These are phyloP conservation scores for Phytophthora cryptogea DNA, from an alignment of 352 stramenopile genomes.

Conservation along the genomic window DNA sequence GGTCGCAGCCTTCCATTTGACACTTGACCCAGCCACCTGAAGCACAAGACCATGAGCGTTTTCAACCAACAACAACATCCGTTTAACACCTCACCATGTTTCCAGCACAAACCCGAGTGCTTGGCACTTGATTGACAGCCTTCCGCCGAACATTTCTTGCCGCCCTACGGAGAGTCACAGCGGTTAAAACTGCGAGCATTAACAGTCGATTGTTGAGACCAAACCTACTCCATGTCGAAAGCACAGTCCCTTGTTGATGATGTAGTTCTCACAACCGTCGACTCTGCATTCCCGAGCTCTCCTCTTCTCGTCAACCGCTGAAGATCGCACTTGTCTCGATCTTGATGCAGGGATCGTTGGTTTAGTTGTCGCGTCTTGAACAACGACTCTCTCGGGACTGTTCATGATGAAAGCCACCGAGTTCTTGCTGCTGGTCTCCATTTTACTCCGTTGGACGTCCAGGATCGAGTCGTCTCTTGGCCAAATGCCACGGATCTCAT, in stretches of 20 bases:
- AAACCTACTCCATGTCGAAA: conserved; percentile 46
- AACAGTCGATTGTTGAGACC: conserved; percentile 17
- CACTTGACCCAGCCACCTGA: conserved; percentile 48
- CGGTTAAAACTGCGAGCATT: not conserved
- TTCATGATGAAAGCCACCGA: conserved; percentile 34
- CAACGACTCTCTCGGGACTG: conserved; percentile 8
- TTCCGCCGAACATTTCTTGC: conserved; percentile 40
- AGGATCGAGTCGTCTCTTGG: conserved; percentile 11
- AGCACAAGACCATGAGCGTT: not conserved
- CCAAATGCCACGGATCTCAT: conserved; percentile 5
- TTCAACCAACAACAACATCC: not conserved
- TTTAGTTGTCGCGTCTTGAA: not conserved
- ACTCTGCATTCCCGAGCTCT: conserved; percentile 37
- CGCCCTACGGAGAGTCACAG: conserved; percentile 28
- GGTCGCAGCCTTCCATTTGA: conserved; percentile 38
- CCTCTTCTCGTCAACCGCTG: conserved; percentile 34
- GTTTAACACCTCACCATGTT: conserved; percentile 28
- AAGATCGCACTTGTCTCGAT: not conserved
- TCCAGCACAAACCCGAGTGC: conserved; percentile 42
- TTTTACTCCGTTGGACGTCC: not conserved
- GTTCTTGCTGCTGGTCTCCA: conserved; percentile 13
- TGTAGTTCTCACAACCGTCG: conserved; percentile 50
- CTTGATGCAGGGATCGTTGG: not conserved
- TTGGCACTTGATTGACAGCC: conserved; percentile 46
- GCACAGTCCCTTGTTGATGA: conserved; percentile 50